Evolutionary conservation across 2,329 filamentous ascomycete species (phyloP), one percentile per base, ranked within the genome.

Genomic region (Pseudonectria buxi): DNA sequence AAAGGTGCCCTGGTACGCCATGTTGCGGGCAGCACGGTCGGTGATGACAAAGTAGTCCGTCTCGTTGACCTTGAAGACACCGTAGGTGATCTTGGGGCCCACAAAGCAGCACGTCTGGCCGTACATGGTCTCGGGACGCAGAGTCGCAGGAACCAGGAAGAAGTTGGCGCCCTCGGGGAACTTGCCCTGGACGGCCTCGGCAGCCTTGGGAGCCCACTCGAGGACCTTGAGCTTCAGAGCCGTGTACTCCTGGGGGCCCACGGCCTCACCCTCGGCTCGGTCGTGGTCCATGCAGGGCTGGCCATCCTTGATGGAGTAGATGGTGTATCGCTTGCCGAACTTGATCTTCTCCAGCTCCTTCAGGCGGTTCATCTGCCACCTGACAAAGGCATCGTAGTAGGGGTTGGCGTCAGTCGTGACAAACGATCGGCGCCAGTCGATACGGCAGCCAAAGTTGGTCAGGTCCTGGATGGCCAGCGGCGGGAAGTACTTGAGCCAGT

Each of bases 91-190:
- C 56, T 83, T 85, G 9, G 92, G 90, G 4, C 88, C 86, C 31
- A 98, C 86, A 51, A 96, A 98, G 61, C 89, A 95, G 66, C 86
- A 94, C 4, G 81, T 94, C 64, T 96, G 92, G 27, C 94, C 94
- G 58, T 96, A 98, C 90, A 98, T 96, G 25, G 92, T 98, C 71
- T 98, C 92, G 3, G 92, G 87, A 43, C 92, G 76, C 43, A 98
- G 74, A 36, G 92, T 96, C 12, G 92, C 92, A 10, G 92, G 85
- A 10, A 96, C 78, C 53, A 96, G 83, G 68, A 83, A 96, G 37
- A 95, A 82, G 43, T 83, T 83, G 30, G 86, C 82, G 45, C 76
- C 79, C 25, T 80, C 73, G 6, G 90, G 85, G 4, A 96, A 67
- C 67, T 90, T 92, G 46, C 77, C 81, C 58, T 82, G 74, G 39